phyloP scores from a whole-genome alignment of 371 early-diverging fungal species.

The Apophysomyces elegans region DNA sequence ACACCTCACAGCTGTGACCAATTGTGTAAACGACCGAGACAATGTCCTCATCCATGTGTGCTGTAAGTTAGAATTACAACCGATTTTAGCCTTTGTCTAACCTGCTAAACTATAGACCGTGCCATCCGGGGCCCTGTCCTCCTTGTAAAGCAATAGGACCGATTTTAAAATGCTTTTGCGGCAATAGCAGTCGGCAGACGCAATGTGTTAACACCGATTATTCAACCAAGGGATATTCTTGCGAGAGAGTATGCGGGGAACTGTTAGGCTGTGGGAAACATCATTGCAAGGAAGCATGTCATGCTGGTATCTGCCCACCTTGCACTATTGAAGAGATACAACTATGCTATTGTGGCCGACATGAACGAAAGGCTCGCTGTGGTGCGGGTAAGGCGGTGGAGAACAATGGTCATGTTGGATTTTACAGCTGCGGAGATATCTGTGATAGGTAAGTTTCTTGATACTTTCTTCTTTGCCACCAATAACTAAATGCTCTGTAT shows the following conservation, averaged over 20 bases:
- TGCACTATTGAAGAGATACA: slow-evolving; percentile 63
- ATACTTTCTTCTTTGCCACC: slow-evolving; percentile 25
- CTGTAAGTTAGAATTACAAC: slow-evolving; percentile 44
- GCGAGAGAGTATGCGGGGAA: slow-evolving; percentile 70
- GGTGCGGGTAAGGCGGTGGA: slow-evolving; percentile 55
- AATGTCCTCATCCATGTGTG: slow-evolving; percentile 72
- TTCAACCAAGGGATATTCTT: slow-evolving; percentile 62
- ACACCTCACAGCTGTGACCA: slow-evolving; percentile 90
- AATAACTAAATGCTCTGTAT: slow-evolving; percentile 22
- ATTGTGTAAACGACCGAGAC: slow-evolving; percentile 67
- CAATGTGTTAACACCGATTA: slow-evolving; percentile 76
- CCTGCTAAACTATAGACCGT: slow-evolving; percentile 50
- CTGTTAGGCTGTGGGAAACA: slow-evolving; percentile 77
- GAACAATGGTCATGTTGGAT: slow-evolving; percentile 49
- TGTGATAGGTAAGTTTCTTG: slow-evolving; percentile 58
- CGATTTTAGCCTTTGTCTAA: not conserved
- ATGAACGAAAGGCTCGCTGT: slow-evolving; percentile 60
- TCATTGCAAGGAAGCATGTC: slow-evolving; percentile 66
- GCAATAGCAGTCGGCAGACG: slow-evolving; percentile 61
- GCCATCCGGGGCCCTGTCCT: slow-evolving; percentile 96
- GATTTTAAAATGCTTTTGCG: slow-evolving; percentile 80
- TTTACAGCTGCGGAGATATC: slow-evolving; percentile 62
- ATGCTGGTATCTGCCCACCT: slow-evolving; percentile 70
- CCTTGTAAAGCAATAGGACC: slow-evolving; percentile 87
- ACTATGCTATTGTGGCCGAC: slow-evolving; percentile 75